Evolutionary conservation across 164 flowering plant species (phyloP).

Genomic region (Aristolochia fimbriata): DNA sequence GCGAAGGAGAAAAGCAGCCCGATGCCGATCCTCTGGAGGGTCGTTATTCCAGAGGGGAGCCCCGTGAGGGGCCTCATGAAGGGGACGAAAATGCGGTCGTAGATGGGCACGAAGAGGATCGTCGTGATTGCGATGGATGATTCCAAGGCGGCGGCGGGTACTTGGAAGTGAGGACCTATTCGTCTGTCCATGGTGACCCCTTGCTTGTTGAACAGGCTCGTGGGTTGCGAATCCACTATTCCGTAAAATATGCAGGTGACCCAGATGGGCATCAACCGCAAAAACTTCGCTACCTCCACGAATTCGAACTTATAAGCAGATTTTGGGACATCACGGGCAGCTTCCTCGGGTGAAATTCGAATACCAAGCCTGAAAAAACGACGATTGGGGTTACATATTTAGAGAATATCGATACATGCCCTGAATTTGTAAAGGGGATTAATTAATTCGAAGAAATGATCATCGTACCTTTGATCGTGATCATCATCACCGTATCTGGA

Average conservation of each 20-base stretch:
- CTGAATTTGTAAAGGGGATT: too few relatives aligned
- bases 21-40: slow-evolving; percentile 19
- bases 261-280: slow-evolving; percentile 10
- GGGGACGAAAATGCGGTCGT: slow-evolving; percentile 19
- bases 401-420: not conserved
- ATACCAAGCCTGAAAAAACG: not conserved
- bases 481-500: too few relatives aligned
- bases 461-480: not conserved
- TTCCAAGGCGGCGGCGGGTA: slow-evolving; percentile 9
- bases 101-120: slow-evolving; percentile 15
- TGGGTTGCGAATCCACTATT: slow-evolving; percentile 2
- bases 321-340: not conserved
- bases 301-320: not conserved
- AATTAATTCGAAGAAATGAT: too few relatives aligned
- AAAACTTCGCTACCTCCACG: not conserved
- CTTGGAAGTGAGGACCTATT: not conserved
- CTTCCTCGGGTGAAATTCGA: not conserved
- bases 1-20: slow-evolving; percentile 1
- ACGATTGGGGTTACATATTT: not conserved
- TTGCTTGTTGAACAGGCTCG: slow-evolving; percentile 14
- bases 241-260: slow-evolving; percentile 4
- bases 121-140: slow-evolving; percentile 6
- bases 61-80: slow-evolving; percentile 10
- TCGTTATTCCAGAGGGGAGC: slow-evolving; percentile 14
- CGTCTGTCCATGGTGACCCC: slow-evolving; percentile 11